Base-by-base conservation (phyloP, 495 filamentous ascomycete genomes). In the Cairneyella variabilis region DNA sequence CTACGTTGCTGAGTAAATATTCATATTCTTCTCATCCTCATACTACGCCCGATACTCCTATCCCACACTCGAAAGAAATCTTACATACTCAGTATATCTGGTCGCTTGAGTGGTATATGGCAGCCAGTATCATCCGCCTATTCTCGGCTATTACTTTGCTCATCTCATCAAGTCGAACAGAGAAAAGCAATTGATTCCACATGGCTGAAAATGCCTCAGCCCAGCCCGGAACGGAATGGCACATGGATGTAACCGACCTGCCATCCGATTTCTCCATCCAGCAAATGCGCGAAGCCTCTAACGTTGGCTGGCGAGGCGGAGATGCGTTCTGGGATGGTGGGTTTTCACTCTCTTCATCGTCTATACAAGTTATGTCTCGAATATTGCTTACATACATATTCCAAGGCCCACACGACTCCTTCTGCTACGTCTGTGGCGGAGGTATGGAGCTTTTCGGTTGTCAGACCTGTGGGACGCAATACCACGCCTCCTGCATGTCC, bases 351-450 rank as follows among this genome's bases (percentile, higher is more conserved):
- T 27, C 16, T 34, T 21, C 26, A 9, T 17, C 26, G 6, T 34
- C 7, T 14, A 26, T 3, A n/a, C n/a, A 11, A 45, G n/a, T 21
- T n/a, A 26, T 27, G 0, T 11, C 38, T 20, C 14, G 5, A 21
- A 32, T 12, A 53, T 17, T 30, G 34, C n/a, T n/a, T n/a, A n/a
- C n/a, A 48, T 28, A 12, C 14, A 40, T 32, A 17, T 37, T 10
- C 4, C 11, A 18, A 58, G 56, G 56, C 38, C 27, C 30, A 4
- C 56, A 54, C 27, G 27, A 58, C 14, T 43, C 49, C 28, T 58
- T 58, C 21, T 58, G 56, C 17, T 53, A 34, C 26, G 56, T 58
- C 6, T 55, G 57, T 37, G 57, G 57, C 37, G 39, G 47, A 12
- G 32, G 25, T 0, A 51, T 34, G 41, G 45, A 50, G 25, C 20